These are phyloP conservation scores for Coemansia sp. DNA, from an alignment of 192 early-diverging fungal genomes.

Conservation along the genomic window DNA sequence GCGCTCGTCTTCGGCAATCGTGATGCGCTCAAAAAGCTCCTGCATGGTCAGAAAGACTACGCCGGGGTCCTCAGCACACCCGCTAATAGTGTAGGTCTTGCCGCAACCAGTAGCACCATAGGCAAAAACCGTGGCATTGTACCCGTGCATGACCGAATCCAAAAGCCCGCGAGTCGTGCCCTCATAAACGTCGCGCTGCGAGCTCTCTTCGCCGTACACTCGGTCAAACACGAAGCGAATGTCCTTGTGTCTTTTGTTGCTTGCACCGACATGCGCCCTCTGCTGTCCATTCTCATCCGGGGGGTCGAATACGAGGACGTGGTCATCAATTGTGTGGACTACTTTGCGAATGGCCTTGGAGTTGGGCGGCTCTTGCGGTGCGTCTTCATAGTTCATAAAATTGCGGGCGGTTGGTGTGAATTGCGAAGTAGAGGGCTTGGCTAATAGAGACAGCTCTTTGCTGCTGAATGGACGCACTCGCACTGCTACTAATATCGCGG, in stretches of 20 bases:
- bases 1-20: conserved; percentile 54
- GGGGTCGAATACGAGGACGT: conserved; percentile 74
- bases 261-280: conserved; percentile 42
- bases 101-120: conserved; percentile 84
- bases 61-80: conserved; percentile 62
- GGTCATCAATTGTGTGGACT: conserved; percentile 65
- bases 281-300: conserved; percentile 56
- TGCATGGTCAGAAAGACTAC: conserved; percentile 67
- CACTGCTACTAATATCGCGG: conserved; percentile 55
- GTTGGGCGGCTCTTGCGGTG: background rate
- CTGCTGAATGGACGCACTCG: conserved; percentile 61
- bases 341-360: conserved; percentile 50
- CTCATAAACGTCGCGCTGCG: conserved; percentile 70
- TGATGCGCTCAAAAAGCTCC: conserved; percentile 60
- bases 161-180: conserved; percentile 68
- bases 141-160: conserved; percentile 71
- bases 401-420: conserved; percentile 52
- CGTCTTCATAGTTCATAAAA: conserved; percentile 44
- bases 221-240: conserved; percentile 74
- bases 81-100: conserved; percentile 84
- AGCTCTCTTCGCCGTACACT: conserved; percentile 68
- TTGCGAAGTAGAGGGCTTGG: conserved; percentile 36
- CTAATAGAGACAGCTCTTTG: conserved; percentile 50
- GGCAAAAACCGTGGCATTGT: conserved; percentile 88
- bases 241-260: conserved; percentile 67